phyloP scores from a whole-genome alignment of 495 filamentous ascomycete species.

The Immersiella caudata region DNA sequence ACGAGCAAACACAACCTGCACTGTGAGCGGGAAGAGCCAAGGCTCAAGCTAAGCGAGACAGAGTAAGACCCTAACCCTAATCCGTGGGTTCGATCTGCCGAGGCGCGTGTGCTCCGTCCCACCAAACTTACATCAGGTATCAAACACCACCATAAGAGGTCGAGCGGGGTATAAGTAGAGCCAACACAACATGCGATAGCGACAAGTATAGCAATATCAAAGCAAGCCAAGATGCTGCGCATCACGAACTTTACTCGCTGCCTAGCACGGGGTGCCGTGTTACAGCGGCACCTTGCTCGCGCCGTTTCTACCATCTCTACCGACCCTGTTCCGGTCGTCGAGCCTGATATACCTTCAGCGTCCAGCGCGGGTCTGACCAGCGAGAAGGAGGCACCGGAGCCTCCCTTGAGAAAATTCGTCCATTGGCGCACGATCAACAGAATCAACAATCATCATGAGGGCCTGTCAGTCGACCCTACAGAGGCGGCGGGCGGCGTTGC shows the following conservation, averaged over 20 bases:
- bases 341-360: background rate
- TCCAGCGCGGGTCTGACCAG: background rate
- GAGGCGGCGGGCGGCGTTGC: background rate
- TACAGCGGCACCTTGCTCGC: background rate
- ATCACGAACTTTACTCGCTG: background rate
- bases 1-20: no score
- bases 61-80: background rate
- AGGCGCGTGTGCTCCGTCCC: background rate
- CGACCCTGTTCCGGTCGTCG: background rate
- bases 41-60: background rate
- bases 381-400: no score
- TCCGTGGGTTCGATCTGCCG: background rate
- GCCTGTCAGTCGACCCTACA: background rate
- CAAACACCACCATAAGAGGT: background rate
- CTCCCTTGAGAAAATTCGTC: no score
- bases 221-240: background rate
- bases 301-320: background rate
- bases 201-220: background rate
- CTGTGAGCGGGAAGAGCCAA: background rate
- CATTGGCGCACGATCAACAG: no score
- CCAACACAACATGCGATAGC: background rate
- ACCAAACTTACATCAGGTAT: background rate
- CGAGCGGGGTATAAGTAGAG: background rate
- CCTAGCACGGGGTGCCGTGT: background rate
- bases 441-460: no score